Evolutionary conservation across 2,329 filamentous ascomycete species (phyloP), one percentile per base, ranked within the genome.

Genomic region (Metarhizium album): DNA sequence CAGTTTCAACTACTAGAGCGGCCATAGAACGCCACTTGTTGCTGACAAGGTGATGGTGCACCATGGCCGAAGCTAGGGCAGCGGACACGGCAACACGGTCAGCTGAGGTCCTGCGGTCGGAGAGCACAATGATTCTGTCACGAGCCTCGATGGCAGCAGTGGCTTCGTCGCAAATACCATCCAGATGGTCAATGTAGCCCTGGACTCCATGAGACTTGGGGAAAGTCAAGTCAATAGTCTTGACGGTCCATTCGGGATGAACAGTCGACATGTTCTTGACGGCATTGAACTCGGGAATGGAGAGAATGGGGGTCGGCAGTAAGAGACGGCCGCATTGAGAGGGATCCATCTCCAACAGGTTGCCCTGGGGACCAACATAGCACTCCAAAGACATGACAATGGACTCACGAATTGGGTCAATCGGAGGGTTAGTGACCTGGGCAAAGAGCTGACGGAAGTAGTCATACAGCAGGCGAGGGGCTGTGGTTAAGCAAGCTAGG

Each of bases 381-480:
- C 91, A 94, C 66, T 95, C 90, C 40, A 97, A 74, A 51, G 91
- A 96, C 91, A 97, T 97, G 69, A 97, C 91, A 62, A 96, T 93
- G 27, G 90, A 91, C 76, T 97, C 91, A 69, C 91, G 81, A 60
- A 97, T 97, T 31, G 91, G 91, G 64, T 97, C 91, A 63, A 97
- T 97, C 14, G 91, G 91, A 59, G 91, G 91, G 70, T 97, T 97
- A 55, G 91, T 97, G 67, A 97, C 91, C 72, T 97, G 91, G 9
- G 91, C 91, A 67, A 97, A 97, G 42, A 97, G 83, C 74, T 97
- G 88, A 55, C 91, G 84, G 84, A 97, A 97, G 73, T 97, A 97
- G 69, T 96, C 91, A 68, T 87, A 95, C 20, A 96, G 79, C 49
- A 95, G 76, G 59, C 90, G 87, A 59, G 91, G 90, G 55, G 90